Evolutionary conservation across 768 basidiomycete genomes (phyloP).

Genomic region (Termitomyces bulborhizus): DNA sequence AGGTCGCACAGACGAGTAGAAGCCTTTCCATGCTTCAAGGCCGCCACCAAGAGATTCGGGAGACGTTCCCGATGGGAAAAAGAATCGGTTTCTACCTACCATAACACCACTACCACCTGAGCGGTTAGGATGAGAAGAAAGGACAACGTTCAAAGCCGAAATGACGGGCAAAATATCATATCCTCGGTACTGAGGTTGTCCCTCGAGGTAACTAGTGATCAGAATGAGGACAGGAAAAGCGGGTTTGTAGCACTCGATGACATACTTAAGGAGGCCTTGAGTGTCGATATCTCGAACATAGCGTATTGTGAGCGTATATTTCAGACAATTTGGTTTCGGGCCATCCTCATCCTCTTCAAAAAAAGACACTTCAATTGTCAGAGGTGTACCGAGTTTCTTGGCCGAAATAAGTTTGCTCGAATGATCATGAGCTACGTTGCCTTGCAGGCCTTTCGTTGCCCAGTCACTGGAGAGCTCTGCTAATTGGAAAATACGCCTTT

Average conservation of each 20-base stretch:
- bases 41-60: constrained; percentile 49
- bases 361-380: constrained; percentile 36
- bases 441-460: constrained; percentile 39
- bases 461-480: constrained; percentile 51
- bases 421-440: constrained; percentile 51
- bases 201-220: constrained; percentile 44
- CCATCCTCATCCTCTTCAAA: constrained; percentile 47
- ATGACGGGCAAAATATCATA: constrained; percentile 55
- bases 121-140: constrained; percentile 49
- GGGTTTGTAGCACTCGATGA: constrained; percentile 19
- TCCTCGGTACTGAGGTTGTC: constrained; percentile 44
- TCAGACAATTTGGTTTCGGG: constrained; percentile 38
- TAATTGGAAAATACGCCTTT: constrained; percentile 56
- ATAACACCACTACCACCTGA: constrained; percentile 53
- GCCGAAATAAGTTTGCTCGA: constrained; percentile 46
- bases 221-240: constrained; percentile 22
- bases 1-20: constrained; percentile 55
- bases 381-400: constrained; percentile 37
- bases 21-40: constrained; percentile 52
- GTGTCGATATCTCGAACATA: constrained; percentile 47
- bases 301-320: constrained; percentile 37
- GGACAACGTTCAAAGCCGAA: constrained; percentile 59
- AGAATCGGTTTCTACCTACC: constrained; percentile 62
- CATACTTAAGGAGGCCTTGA: constrained; percentile 37
- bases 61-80: constrained; percentile 43